Percentiles rank a stretch among this genome's conserved stretches.
Conservation (phyloP, 805 yeast species). For the Candida insectalens region DNA sequence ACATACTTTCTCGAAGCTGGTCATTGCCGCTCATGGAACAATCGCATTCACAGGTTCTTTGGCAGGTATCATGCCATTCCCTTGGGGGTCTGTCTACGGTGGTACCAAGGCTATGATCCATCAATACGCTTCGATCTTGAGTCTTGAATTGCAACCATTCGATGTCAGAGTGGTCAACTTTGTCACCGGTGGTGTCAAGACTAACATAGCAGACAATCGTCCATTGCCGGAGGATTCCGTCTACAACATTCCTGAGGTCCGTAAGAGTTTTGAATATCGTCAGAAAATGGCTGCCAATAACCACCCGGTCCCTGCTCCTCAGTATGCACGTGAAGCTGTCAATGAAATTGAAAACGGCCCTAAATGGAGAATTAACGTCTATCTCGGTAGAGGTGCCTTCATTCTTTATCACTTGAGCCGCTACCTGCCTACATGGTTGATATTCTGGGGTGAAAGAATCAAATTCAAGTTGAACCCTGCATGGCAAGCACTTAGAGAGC, state of each 20-base stretch:
- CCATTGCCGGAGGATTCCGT: conserved; percentile 47
- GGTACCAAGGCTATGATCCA: conserved; percentile 72
- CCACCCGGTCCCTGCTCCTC: conserved; percentile 50
- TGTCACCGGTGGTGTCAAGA: conserved; percentile 67
- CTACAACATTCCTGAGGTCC: conserved; percentile 42
- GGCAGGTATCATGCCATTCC: conserved; percentile 58
- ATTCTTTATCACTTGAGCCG: conserved; percentile 13
- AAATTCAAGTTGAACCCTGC: conserved; percentile 29
- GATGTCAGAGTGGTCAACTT: conserved; percentile 62
- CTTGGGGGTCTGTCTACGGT: conserved; percentile 58
- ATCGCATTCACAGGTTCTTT: conserved; percentile 70
- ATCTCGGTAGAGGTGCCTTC: conserved; percentile 38
- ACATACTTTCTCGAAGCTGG: conserved; percentile 35
- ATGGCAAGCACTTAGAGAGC: conserved; percentile 18
- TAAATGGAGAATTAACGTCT: conserved; percentile 37
- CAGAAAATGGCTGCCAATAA: conserved; percentile 49
- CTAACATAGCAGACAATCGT: conserved; percentile 60
- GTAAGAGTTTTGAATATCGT: conserved; percentile 38
- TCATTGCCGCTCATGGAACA: conserved; percentile 55
- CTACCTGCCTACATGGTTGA: conserved; percentile 18
- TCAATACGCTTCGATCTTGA: conserved; percentile 53
- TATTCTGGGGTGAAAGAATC: conserved; percentile 17
- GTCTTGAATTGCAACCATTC: conserved; percentile 62
- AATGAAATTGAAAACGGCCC: conserved; percentile 31
- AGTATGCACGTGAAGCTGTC: conserved; percentile 47